Evolutionary conservation across 495 filamentous ascomycete genomes (phyloP).

Genomic region (Lasiosphaeria ovina): DNA sequence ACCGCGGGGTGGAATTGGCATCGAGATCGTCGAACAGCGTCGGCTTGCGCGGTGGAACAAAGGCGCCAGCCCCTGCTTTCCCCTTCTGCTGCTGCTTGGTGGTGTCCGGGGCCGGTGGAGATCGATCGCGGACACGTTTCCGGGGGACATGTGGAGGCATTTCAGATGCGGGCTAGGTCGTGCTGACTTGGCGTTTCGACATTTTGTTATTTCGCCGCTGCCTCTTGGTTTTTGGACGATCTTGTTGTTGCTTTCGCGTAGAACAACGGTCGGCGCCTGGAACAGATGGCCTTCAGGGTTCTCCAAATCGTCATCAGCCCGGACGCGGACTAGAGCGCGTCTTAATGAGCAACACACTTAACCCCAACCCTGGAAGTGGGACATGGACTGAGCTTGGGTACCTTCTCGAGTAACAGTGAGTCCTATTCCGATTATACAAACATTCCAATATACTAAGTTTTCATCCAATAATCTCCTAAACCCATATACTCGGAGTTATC

Average conservation of each 20-base stretch:
- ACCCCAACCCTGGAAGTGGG: too few relatives aligned
- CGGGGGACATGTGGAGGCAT: slow-evolving; percentile 50
- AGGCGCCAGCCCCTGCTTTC: slow-evolving; percentile 12
- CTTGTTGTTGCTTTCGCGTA: background rate
- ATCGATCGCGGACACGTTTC: slow-evolving; percentile 41
- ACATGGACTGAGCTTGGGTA: too few relatives aligned
- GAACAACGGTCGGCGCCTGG: background rate
- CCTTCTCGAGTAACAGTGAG: too few relatives aligned
- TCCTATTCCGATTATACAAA: too few relatives aligned
- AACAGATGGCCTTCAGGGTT: background rate
- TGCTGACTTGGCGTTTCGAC: background rate
- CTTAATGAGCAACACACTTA: background rate
- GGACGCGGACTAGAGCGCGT: background rate
- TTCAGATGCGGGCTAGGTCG: background rate
- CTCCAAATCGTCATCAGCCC: background rate
- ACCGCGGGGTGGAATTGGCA: slow-evolving; percentile 47
- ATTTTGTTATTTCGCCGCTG: background rate
- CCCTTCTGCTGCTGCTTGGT: slow-evolving; percentile 10
- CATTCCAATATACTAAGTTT: too few relatives aligned
- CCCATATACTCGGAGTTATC: too few relatives aligned
- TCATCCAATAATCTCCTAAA: too few relatives aligned
- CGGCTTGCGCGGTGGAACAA: slow-evolving; percentile 44
- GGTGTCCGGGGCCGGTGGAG: slow-evolving; percentile 19
- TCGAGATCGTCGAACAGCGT: slow-evolving; percentile 70
- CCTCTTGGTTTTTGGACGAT: background rate